Percentiles rank a stretch among this genome's conserved stretches.
Evolutionary conservation across 1,139 yeast genomes (phyloP).

Genomic region (Geotrichum reessii): DNA sequence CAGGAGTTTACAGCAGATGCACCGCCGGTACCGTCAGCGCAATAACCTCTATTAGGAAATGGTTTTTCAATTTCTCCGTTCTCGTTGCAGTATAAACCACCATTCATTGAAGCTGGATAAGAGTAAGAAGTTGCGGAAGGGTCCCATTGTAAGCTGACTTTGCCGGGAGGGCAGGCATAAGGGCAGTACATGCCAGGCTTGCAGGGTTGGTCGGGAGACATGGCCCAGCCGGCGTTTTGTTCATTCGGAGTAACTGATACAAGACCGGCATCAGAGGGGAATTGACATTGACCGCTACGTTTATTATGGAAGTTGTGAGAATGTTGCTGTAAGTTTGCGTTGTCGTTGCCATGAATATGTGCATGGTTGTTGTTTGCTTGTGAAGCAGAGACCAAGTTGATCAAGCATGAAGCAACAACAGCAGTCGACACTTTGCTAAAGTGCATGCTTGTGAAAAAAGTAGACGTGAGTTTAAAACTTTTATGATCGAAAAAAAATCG

Average conservation of each 20-base stretch:
- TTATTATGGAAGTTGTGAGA: neutral
- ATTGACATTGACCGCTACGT: conserved; percentile 46
- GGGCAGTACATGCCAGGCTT: conserved; percentile 75
- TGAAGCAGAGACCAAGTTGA: neutral
- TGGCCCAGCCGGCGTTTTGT: conserved; percentile 79
- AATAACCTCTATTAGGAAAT: conserved; percentile 52
- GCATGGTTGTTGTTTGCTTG: neutral
- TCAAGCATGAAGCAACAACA: neutral
- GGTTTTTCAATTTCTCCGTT: conserved; percentile 67
- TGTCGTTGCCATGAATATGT: neutral
- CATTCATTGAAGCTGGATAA: conserved; percentile 73
- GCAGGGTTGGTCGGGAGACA: conserved; percentile 72
- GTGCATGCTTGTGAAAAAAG: neutral
- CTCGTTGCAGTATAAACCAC: conserved; percentile 71
- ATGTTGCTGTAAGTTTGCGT: neutral
- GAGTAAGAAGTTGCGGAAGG: conserved; percentile 72
- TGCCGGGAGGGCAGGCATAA: conserved; percentile 86
- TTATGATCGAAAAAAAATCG: neutral
- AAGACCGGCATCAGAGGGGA: conserved; percentile 61
- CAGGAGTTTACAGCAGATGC: conserved; percentile 52
- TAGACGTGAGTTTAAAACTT: neutral
- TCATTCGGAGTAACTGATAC: conserved; percentile 58
- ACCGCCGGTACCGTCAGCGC: conserved; percentile 69
- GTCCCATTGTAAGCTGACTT: conserved; percentile 69
- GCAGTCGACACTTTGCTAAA: neutral